Conservation (phyloP, 1,139 yeast species). For the Suhomyces kunorum region DNA sequence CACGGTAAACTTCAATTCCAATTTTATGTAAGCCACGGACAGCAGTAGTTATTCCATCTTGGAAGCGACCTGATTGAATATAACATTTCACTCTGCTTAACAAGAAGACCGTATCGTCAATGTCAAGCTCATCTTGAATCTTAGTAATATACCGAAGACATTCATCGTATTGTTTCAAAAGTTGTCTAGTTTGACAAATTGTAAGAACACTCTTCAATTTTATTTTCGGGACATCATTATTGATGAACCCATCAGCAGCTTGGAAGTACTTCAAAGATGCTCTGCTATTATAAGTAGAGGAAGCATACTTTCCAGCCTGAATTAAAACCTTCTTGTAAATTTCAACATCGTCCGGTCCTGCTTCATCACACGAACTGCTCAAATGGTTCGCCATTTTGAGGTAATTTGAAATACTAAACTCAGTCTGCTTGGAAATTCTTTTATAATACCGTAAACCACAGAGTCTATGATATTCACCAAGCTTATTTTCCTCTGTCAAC, state of each 20-base stretch:
- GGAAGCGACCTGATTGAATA: constrained; percentile 31
- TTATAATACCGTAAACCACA: constrained; percentile 47
- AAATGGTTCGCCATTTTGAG: constrained; percentile 40
- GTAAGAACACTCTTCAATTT: constrained; percentile 32
- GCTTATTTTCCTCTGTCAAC: constrained; percentile 27
- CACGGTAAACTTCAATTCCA: constrained; percentile 30
- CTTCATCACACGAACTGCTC: constrained; percentile 29
- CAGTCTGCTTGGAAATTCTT: constrained; percentile 21
- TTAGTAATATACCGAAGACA: constrained; percentile 32
- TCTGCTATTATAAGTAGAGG: constrained; percentile 35
- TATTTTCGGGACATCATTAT: constrained; percentile 19
- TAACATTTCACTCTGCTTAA: constrained; percentile 44
- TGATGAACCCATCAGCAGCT: constrained; percentile 30
- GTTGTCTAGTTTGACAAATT: constrained; percentile 34
- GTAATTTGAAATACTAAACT: constrained; percentile 26
- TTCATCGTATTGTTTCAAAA: constrained; percentile 29
- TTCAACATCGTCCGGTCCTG: constrained; percentile 27
- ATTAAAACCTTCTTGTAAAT: constrained; percentile 35
- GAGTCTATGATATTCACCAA: constrained; percentile 36
- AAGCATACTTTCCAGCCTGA: constrained; percentile 40
- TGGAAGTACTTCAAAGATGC: constrained; percentile 35
- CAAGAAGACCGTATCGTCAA: constrained; percentile 35
- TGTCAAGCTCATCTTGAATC: constrained; percentile 24
- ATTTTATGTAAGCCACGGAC: constrained; percentile 33
- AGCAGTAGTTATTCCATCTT: constrained; percentile 41